phyloP scores from a whole-genome alignment of 352 stramenopile genomes.

The Phytophthora tentaculata region DNA sequence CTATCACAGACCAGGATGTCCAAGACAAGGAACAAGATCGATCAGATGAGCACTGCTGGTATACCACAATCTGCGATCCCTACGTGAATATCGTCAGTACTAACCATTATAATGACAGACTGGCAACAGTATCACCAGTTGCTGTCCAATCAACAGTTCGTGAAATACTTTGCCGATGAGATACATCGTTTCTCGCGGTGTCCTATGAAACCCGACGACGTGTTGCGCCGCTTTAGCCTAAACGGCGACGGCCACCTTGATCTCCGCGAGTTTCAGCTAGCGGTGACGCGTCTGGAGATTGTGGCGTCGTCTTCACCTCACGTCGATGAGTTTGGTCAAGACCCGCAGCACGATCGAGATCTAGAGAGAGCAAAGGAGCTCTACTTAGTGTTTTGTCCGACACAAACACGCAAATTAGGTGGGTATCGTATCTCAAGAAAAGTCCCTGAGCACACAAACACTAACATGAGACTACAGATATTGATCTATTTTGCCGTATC shows the following conservation, averaged over 20 bases:
- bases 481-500: conserved; percentile 83
- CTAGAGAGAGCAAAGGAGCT: conserved; percentile 55
- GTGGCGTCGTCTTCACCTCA: conserved; percentile 21
- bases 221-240: conserved; percentile 75
- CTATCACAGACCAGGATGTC: conserved; percentile 39
- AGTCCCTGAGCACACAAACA: not conserved
- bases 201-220: conserved; percentile 70
- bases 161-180: conserved; percentile 69
- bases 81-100: not conserved
- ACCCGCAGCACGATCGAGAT: conserved; percentile 20
- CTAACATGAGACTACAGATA: conserved; percentile 42
- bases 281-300: conserved; percentile 75
- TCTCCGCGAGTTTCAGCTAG: conserved; percentile 76
- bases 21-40: conserved; percentile 72
- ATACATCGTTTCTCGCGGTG: conserved; percentile 66
- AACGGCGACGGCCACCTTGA: conserved; percentile 81
- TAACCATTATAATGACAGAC: conserved; percentile 33
- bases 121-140: conserved; percentile 80
- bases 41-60: conserved; percentile 80
- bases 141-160: conserved; percentile 55
- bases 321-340: conserved; percentile 4
- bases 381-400: conserved; percentile 75
- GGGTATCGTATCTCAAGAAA: not conserved
- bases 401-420: conserved; percentile 70
- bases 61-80: not conserved